phyloP scores from a whole-genome alignment of 345 rosid species.

The Eucalyptus albens region DNA sequence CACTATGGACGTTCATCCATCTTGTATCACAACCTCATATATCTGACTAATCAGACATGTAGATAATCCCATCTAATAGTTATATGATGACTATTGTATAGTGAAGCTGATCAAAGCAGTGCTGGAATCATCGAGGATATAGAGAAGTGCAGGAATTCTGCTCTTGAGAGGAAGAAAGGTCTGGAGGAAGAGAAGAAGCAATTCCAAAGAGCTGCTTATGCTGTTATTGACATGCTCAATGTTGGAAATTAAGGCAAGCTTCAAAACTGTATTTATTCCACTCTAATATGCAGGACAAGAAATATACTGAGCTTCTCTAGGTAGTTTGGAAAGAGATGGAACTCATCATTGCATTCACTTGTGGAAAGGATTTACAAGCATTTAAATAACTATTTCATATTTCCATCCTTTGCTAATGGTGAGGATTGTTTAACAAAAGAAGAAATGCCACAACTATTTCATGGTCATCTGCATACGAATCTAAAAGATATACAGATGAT shows the following conservation, averaged over 20 bases:
- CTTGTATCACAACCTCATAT: neutral
- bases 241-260: neutral
- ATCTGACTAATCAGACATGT: neutral
- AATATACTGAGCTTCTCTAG: neutral
- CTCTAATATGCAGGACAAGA: neutral
- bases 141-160: constrained; percentile 56
- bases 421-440: neutral
- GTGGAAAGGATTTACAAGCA: neutral
- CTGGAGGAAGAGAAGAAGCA: constrained; percentile 66
- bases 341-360: neutral
- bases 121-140: constrained; percentile 59
- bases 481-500: constrained; percentile 59
- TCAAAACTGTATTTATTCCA: neutral
- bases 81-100: constrained; percentile 8
- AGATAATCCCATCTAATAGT: neutral
- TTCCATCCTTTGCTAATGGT: neutral
- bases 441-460: neutral
- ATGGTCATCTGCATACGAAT: constrained; percentile 13
- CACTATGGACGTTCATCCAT: neutral
- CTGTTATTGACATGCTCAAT: constrained; percentile 57
- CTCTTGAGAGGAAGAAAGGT: constrained; percentile 52
- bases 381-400: neutral
- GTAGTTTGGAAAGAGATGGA: neutral
- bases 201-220: constrained; percentile 79
- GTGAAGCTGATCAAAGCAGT: constrained; percentile 77